Evolutionary conservation across 2,329 filamentous ascomycete species (phyloP), one percentile per base, ranked within the genome.

Genomic region (Epichloe festucae): DNA sequence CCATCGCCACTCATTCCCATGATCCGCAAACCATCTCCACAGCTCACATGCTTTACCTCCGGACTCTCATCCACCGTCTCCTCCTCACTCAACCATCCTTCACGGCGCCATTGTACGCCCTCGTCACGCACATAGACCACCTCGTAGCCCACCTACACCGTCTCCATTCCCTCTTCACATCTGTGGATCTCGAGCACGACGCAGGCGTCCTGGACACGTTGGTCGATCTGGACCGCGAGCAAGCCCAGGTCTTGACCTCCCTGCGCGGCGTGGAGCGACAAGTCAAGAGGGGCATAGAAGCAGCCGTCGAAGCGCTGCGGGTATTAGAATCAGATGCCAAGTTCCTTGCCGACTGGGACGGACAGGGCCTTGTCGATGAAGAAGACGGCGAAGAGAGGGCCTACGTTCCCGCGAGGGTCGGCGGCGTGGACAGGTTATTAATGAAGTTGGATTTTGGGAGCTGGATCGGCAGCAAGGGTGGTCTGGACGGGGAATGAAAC

Each of bases 401-500:
- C 55, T 95, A 87, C 64, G 74, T 83, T 34, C 85, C 88, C 1
- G 76, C 80, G 55, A 81, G 85, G 54, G 79, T 88, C 3, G 87
- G 87, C 0, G 87, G 89, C 1, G 81, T 96, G 45, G 89, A 95
- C 69, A 75, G 87, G 53, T 68, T 96, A 63, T 67, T 96, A 63
- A 95, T 95, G 88, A 95, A 95, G 72, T 71, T 96, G 59, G 89
- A 95, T 62, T 81, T 81, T 65, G 78, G 78, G 19, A 75, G 69
- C 50, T 81, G 77, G 78, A 75, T 79, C 56, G 71, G 65, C 5
- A 62, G 65, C 36, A 53, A 58, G 49, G 60, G 60, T 45, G 2
- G 23, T 27, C 6, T 2, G 23, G 7, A 27, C 6, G 23, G 23
- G 27, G 23, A 46, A 3, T 56, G 57, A 48, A 48, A 57, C 5